Percentiles rank a stretch among this genome's conserved stretches.
phyloP scores from a whole-genome alignment of 2,329 filamentous ascomycete genomes.

The Chaetoscypha palmicola region DNA sequence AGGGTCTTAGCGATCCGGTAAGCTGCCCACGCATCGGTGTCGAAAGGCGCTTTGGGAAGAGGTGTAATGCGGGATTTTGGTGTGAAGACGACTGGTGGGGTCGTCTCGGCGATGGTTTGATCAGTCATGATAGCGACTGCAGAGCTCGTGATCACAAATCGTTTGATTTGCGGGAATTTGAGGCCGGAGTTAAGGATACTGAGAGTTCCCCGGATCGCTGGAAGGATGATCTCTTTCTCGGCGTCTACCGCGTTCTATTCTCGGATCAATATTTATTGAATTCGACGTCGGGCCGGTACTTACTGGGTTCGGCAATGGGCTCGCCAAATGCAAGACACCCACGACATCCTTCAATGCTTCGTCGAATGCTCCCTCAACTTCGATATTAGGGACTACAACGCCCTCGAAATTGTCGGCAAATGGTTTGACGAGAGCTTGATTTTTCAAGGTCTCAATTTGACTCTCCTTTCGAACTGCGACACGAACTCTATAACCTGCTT shows the following conservation, averaged over 20 bases:
- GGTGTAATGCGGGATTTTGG: constrained; percentile 3
- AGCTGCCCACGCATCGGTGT: constrained; percentile 18
- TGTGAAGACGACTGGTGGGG: constrained; percentile 1
- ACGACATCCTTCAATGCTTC: constrained; percentile 8
- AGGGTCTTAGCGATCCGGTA: constrained; percentile 27
- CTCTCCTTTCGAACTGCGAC: constrained; percentile 11
- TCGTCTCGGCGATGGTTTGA: not conserved
- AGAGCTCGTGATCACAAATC: constrained; percentile 15
- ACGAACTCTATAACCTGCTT: constrained; percentile 11
- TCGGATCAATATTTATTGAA: not conserved
- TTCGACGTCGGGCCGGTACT: not conserved
- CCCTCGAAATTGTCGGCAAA: constrained; percentile 4
- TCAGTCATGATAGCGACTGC: constrained; percentile 15
- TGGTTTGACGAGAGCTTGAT: constrained; percentile 2
- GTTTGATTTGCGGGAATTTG: constrained; percentile 7
- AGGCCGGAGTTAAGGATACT: constrained; percentile 10
- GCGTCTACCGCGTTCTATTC: constrained; percentile 4
- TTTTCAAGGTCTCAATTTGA: constrained; percentile 4
- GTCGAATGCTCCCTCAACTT: constrained; percentile 9
- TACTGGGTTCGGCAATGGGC: constrained; percentile 6
- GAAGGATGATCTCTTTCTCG: constrained; percentile 12
- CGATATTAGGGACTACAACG: constrained; percentile 11
- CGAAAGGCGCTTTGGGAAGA: constrained; percentile 8
- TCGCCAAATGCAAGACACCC: constrained; percentile 11
- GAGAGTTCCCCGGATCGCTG: constrained; percentile 11